These are phyloP conservation scores for Amphichorda felina DNA, from an alignment of 2,329 filamentous ascomycete genomes.

Conservation along the genomic window DNA sequence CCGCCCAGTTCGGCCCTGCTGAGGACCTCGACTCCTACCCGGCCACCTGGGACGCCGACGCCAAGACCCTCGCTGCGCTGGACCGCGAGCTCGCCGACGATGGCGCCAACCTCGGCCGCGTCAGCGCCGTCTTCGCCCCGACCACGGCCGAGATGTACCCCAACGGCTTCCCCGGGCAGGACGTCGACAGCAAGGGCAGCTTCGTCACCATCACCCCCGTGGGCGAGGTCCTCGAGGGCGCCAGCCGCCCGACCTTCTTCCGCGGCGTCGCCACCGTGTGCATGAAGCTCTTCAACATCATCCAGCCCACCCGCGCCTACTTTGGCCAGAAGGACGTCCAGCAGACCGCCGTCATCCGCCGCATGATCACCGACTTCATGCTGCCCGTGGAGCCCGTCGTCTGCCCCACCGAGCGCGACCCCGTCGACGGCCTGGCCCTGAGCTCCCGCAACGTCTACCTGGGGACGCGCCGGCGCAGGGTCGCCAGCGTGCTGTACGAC, in stretches of 20 bases:
- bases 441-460: conserved; percentile 93
- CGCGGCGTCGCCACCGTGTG: conserved; percentile 92
- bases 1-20: conserved; percentile 82
- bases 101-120: conserved; percentile 48
- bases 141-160: conserved; percentile 82
- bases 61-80: conserved; percentile 51
- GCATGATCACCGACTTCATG: conserved; percentile 81
- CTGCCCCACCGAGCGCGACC: conserved; percentile 61
- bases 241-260: conserved; percentile 86
- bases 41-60: conserved; percentile 74
- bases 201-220: conserved; percentile 89
- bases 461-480: conserved; percentile 57
- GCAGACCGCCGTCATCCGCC: conserved; percentile 81
- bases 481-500: conserved; percentile 60
- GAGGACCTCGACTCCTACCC: conserved; percentile 89
- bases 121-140: conserved; percentile 80
- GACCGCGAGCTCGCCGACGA: conserved; percentile 61
- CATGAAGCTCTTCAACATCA: conserved; percentile 56
- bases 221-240: conserved; percentile 70
- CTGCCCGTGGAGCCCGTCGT: conserved; percentile 65
- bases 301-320: conserved; percentile 59
- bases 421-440: conserved; percentile 69
- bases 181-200: conserved; percentile 65
- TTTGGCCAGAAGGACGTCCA: conserved; percentile 98
- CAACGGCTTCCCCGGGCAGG: conserved; percentile 59